phyloP scores from a whole-genome alignment of 148 eudicot genomes.

The Vaccinium macrocarpon region DNA sequence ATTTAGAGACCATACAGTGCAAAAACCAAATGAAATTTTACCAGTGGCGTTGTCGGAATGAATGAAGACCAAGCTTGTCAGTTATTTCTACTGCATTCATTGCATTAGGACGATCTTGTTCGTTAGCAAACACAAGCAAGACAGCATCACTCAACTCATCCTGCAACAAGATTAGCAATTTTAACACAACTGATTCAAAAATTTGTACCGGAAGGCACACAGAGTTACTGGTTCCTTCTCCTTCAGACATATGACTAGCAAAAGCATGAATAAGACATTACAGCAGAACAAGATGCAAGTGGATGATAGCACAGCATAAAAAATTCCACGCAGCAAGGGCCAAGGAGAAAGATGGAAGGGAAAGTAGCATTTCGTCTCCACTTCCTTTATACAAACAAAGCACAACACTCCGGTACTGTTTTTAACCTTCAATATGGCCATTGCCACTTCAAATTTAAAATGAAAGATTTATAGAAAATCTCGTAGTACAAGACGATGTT shows the following conservation, averaged over 20 bases:
- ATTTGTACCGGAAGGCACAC: neutral
- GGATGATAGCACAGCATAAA: neutral
- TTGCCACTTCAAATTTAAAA: neutral
- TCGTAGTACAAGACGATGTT: neutral
- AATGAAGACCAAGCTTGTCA: slow-evolving; percentile 57
- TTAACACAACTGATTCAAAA: neutral
- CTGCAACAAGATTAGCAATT: slow-evolving; percentile 18
- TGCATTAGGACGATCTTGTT: slow-evolving; percentile 56
- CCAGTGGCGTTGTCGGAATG: slow-evolving; percentile 62
- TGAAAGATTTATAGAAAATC: slow-evolving; percentile 1
- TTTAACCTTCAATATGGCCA: neutral
- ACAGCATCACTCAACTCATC: slow-evolving; percentile 60
- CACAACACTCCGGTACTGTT: neutral
- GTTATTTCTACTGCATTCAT: slow-evolving; percentile 51
- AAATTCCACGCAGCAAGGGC: neutral
- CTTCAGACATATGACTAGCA: neutral
- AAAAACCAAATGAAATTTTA: slow-evolving; percentile 24
- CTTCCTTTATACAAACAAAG: neutral
- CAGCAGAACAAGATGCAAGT: neutral
- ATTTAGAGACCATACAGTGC: neutral
- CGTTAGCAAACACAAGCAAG: slow-evolving; percentile 54
- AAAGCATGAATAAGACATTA: neutral
- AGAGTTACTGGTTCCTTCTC: neutral
- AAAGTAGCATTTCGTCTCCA: neutral
- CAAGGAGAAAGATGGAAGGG: neutral